These are phyloP conservation scores for Paraphoma sp. DNA, from an alignment of 2,329 filamentous ascomycete species.

Conservation along the genomic window DNA sequence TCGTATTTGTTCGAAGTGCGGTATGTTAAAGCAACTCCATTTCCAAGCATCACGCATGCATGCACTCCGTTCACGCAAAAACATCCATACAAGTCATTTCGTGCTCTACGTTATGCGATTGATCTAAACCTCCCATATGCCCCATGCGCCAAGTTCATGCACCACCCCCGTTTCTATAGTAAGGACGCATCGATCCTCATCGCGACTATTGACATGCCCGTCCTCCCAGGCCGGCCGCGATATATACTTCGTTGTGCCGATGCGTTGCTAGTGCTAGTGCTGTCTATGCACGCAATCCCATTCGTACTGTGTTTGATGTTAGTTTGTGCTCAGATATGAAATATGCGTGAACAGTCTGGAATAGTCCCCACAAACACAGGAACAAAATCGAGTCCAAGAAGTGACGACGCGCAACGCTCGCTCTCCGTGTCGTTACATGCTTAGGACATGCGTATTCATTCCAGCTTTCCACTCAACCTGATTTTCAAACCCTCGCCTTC, in stretches of 20 bases:
- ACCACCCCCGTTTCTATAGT: too few species aligned
- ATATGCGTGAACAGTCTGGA: too few species aligned
- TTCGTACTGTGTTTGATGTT: constrained; percentile 54
- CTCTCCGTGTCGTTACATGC: neutral
- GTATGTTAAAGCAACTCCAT: too few species aligned
- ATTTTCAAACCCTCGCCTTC: neutral
- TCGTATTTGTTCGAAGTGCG: too few species aligned
- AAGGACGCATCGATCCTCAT: neutral
- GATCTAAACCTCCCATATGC: too few species aligned
- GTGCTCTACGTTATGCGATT: too few species aligned
- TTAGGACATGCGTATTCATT: neutral
- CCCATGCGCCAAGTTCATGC: too few species aligned
- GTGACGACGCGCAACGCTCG: neutral
- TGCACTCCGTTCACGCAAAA: too few species aligned
- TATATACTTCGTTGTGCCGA: neutral
- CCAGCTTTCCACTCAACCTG: neutral
- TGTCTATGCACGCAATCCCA: constrained; percentile 64
- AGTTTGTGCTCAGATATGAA: neutral
- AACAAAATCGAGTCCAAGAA: neutral
- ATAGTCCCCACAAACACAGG: neutral
- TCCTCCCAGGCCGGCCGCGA: neutral
- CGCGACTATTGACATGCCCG: neutral
- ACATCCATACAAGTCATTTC: too few species aligned
- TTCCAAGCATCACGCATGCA: too few species aligned
- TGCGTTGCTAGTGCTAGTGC: constrained; percentile 9